These are phyloP conservation scores for Zelonia costaricensis DNA, from an alignment of 208 protist species.

Conservation along the genomic window DNA sequence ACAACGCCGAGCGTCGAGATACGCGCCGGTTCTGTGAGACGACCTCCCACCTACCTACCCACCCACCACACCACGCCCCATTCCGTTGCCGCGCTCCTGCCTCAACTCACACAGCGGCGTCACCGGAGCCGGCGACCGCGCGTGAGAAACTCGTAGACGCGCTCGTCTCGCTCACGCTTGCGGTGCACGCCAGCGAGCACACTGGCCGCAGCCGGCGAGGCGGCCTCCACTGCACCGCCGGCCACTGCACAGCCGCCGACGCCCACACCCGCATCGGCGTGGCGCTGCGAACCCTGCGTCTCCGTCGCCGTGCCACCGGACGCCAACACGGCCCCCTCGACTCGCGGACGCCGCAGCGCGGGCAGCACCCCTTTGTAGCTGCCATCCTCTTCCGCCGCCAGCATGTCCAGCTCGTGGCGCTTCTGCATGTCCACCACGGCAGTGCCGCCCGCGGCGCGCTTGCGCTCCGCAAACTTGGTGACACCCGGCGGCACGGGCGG, in stretches of 20 bases:
- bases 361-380: background rate
- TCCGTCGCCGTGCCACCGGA: too few species aligned
- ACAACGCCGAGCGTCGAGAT: too few species aligned
- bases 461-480: constrained; percentile 18
- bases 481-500: constrained; percentile 7
- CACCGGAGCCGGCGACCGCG: constrained; percentile 21
- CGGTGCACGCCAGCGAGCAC: background rate
- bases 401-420: constrained; percentile 7
- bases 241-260: too few species aligned
- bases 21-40: too few species aligned
- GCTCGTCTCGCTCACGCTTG: constrained; percentile 33
- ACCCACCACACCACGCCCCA: too few species aligned
- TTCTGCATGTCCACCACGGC: background rate
- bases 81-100: background rate
- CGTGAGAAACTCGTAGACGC: constrained; percentile 30
- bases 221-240: background rate
- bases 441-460: constrained; percentile 8
- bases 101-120: background rate
- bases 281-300: too few species aligned
- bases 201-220: background rate
- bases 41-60: too few species aligned
- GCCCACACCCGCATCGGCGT: too few species aligned
- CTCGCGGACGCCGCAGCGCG: constrained; percentile 5
- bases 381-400: constrained; percentile 11
- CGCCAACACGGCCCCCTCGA: constrained; percentile 3